Percentiles rank a stretch among this genome's conserved stretches.
Evolutionary conservation across 1,284 basidiomycete species (phyloP).

Genomic region (Puccinia coronata): DNA sequence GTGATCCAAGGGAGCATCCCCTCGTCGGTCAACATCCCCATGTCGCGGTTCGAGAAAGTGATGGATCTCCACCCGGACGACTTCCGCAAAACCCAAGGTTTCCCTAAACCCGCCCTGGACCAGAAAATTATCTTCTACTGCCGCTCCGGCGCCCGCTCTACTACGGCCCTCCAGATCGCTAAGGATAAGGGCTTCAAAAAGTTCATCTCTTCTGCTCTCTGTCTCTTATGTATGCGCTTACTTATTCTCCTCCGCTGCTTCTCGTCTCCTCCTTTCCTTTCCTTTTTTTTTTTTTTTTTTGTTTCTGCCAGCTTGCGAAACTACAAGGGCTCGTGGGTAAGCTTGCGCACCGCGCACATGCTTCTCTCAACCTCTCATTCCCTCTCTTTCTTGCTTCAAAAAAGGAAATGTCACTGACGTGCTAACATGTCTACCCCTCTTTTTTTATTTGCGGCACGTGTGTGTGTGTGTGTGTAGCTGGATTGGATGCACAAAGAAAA

Average conservation of each 20-base stretch:
- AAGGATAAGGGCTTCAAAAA: slow-evolving; percentile 79
- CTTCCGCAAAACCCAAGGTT: slow-evolving; percentile 67
- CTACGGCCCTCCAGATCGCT: slow-evolving; percentile 80
- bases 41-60: slow-evolving; percentile 74
- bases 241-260: too few relatives aligned
- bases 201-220: slow-evolving; percentile 63
- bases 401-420: too few relatives aligned
- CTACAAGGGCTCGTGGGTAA: slow-evolving; percentile 41
- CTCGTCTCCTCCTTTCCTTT: not conserved
- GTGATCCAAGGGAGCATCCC: slow-evolving; percentile 93
- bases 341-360: not conserved
- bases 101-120: slow-evolving; percentile 72
- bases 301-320: slow-evolving; percentile 27
- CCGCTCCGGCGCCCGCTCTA: too few relatives aligned
- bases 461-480: slow-evolving; percentile 11
- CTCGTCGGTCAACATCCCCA: slow-evolving; percentile 87
- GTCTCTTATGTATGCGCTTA: too few relatives aligned
- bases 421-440: too few relatives aligned
- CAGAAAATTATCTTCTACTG: slow-evolving; percentile 94
- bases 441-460: too few relatives aligned
- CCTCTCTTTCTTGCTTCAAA: too few relatives aligned
- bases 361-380: not conserved
- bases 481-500: slow-evolving; percentile 46
- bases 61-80: slow-evolving; percentile 67
- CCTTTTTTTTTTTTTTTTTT: not conserved